phyloP scores from a whole-genome alignment of 306 rosid species.

The Rosa chinensis region DNA sequence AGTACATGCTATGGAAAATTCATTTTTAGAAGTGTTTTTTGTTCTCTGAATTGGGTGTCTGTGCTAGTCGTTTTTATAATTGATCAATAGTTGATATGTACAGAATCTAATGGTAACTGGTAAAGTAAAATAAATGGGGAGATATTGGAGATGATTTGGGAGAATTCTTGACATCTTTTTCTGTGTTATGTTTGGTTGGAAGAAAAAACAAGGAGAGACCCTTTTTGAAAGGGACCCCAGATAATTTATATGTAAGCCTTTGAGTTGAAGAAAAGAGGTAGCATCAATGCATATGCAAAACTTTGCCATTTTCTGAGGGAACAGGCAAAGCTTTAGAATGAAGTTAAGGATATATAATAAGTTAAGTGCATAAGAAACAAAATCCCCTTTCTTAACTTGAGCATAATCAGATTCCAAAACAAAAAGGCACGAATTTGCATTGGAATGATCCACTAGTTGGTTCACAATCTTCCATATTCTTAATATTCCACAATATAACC shows the following conservation, averaged over 20 bases:
- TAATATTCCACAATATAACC: constrained; percentile 23
- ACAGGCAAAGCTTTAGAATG: constrained; percentile 28
- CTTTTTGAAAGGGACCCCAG: neutral
- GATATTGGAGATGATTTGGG: neutral
- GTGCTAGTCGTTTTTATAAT: constrained; percentile 6
- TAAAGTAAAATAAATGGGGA: neutral
- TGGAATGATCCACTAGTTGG: constrained; percentile 24
- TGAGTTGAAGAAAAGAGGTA: constrained; percentile 32
- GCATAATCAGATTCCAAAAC: constrained; percentile 54
- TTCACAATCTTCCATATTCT: constrained; percentile 35
- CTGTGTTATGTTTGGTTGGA: neutral
- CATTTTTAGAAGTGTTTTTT: neutral
- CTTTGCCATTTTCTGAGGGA: constrained; percentile 38
- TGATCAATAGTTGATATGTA: constrained; percentile 1
- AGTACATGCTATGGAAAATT: neutral
- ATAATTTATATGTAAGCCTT: constrained; percentile 19
- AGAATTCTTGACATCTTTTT: neutral
- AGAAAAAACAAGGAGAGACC: neutral
- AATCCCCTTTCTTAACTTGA: constrained; percentile 17
- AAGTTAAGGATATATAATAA: constrained; percentile 45
- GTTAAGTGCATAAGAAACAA: constrained; percentile 20
- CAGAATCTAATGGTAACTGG: neutral
- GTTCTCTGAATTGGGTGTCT: constrained; percentile 24
- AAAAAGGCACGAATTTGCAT: constrained; percentile 19
- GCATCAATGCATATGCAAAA: constrained; percentile 41